These are phyloP conservation scores for Ramaria rubella DNA, from an alignment of 768 basidiomycete species.

Conservation along the genomic window DNA sequence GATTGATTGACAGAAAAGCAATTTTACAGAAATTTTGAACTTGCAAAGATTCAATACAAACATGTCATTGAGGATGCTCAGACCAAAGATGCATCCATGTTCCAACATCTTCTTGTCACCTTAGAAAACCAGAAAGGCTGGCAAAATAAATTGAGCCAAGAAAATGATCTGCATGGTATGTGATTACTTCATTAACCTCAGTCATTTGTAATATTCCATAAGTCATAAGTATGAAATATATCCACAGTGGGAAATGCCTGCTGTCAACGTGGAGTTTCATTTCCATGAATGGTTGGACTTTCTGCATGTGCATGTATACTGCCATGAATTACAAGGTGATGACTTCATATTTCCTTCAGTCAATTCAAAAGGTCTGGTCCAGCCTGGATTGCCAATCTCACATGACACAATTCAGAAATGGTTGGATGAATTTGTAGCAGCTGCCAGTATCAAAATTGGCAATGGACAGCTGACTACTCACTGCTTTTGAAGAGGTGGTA, in stretches of 20 bases:
- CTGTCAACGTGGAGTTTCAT: constrained; percentile 19
- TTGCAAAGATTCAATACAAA: too few species aligned
- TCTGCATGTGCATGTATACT: constrained; percentile 10
- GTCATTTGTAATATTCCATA: constrained; percentile 5
- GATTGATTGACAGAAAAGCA: background rate
- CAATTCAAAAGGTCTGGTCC: constrained; percentile 21
- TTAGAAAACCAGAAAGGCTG: constrained; percentile 21
- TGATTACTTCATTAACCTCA: background rate
- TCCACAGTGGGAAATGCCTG: constrained; percentile 22
- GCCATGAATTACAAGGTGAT: constrained; percentile 16
- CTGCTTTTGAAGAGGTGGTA: too few species aligned
- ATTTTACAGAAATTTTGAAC: too few species aligned
- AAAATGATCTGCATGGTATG: background rate
- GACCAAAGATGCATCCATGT: background rate
- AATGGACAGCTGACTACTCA: constrained; percentile 33
- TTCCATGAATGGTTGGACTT: background rate
- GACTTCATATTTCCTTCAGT: constrained; percentile 31
- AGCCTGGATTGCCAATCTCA: constrained; percentile 20
- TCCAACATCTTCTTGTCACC: constrained; percentile 18
- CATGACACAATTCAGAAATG: constrained; percentile 25
- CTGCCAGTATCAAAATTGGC: constrained; percentile 23
- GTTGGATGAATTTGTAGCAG: constrained; percentile 23
- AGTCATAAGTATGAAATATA: constrained; percentile 32
- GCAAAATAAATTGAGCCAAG: constrained; percentile 23
- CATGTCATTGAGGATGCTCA: background rate